Evolutionary conservation across 805 yeast genomes (phyloP).

Genomic region (Ogataea henricii): DNA sequence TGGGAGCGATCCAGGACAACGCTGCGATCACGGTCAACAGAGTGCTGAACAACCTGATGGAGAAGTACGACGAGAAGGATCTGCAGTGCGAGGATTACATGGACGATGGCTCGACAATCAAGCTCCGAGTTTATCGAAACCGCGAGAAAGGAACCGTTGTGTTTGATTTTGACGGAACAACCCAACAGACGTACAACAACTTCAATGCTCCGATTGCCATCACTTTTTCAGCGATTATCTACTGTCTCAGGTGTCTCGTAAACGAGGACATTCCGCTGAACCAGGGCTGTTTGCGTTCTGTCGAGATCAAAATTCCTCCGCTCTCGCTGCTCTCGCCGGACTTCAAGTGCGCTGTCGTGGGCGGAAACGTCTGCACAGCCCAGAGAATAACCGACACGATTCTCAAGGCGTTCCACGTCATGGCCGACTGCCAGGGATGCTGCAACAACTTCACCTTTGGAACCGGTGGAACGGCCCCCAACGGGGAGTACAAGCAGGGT

Average conservation of each 20-base stretch:
- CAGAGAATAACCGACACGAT: conserved; percentile 91
- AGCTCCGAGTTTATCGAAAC: conserved; percentile 52
- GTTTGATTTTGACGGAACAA: conserved; percentile 85
- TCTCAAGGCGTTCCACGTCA: conserved; percentile 80
- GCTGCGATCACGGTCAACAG: conserved; percentile 70
- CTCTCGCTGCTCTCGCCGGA: conserved; percentile 74
- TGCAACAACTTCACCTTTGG: conserved; percentile 95
- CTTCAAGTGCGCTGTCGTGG: conserved; percentile 88
- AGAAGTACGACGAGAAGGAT: conserved; percentile 39
- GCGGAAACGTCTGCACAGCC: conserved; percentile 93
- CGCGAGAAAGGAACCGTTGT: conserved; percentile 55
- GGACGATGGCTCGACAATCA: conserved; percentile 80
- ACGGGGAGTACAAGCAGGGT: conserved; percentile 57
- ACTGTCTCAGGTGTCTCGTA: conserved; percentile 82
- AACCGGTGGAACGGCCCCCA: conserved; percentile 58
- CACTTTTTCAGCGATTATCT: conserved; percentile 83
- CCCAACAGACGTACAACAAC: conserved; percentile 84
- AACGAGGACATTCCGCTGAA: conserved; percentile 88
- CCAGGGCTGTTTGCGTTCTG: conserved; percentile 87
- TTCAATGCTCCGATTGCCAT: conserved; percentile 92
- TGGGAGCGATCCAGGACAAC: conserved; percentile 80
- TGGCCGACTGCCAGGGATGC: conserved; percentile 96
- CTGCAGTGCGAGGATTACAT: conserved; percentile 63
- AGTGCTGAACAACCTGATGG: conserved; percentile 47
- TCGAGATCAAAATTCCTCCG: conserved; percentile 63